phyloP scores from a whole-genome alignment of 805 yeast species.

The Komagataella kurtzmanii region DNA sequence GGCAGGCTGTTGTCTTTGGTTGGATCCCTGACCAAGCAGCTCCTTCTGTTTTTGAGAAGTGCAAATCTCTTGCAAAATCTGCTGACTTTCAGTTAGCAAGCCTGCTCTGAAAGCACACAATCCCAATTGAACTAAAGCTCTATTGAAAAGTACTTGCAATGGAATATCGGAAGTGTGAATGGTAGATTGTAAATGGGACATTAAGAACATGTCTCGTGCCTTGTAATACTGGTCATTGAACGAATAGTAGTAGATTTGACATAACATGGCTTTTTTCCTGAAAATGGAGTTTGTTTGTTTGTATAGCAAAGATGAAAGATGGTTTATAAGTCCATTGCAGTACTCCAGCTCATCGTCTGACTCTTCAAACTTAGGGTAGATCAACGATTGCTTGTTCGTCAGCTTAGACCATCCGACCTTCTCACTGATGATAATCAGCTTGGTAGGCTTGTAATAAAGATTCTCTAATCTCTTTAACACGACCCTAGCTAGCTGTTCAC shows the following conservation, averaged over 20 bases:
- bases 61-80: conserved; percentile 76
- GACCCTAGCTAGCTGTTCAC: conserved; percentile 58
- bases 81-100: conserved; percentile 73
- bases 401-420: conserved; percentile 57
- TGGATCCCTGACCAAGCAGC: conserved; percentile 83
- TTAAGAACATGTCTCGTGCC: conserved; percentile 80
- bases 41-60: conserved; percentile 81
- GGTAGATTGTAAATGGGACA: conserved; percentile 73
- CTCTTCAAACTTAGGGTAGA: conserved; percentile 17
- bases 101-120: conserved; percentile 91
- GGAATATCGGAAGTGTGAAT: conserved; percentile 78
- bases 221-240: conserved; percentile 70
- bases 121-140: conserved; percentile 93
- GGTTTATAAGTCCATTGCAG: conserved; percentile 45
- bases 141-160: conserved; percentile 84
- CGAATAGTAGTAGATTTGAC: conserved; percentile 83
- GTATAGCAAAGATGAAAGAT: conserved; percentile 51
- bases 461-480: conserved; percentile 80
- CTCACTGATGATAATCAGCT: conserved; percentile 60
- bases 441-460: conserved; percentile 81
- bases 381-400: conserved; percentile 19
- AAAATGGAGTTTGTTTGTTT: conserved; percentile 54
- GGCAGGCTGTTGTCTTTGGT: conserved; percentile 40
- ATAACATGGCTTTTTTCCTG: conserved; percentile 74
- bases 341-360: conserved; percentile 17